Percentiles rank a stretch among this genome's conserved stretches.
Conservation (phyloP, 75 land plant species). For the Pinus taeda region DNA sequence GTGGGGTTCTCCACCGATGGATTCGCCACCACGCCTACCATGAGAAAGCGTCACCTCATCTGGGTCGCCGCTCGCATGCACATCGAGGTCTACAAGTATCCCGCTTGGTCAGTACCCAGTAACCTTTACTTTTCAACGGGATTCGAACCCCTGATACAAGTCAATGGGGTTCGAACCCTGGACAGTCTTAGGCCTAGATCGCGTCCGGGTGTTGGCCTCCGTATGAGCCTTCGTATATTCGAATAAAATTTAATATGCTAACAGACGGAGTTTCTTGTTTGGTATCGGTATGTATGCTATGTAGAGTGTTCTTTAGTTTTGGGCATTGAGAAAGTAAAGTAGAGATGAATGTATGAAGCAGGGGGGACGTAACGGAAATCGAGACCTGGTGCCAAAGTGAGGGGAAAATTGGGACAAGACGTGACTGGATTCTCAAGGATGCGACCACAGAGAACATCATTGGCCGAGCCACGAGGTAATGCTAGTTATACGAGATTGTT, state of each 20-base stretch:
- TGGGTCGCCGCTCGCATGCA: slow-evolving; percentile 99
- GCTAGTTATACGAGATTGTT: too few species aligned
- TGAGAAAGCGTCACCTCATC: slow-evolving; percentile 79
- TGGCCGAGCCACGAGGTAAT: slow-evolving; percentile 93
- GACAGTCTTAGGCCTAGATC: too few species aligned
- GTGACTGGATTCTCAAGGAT: slow-evolving; percentile 88
- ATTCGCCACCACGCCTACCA: slow-evolving; percentile 85
- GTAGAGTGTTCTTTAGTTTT: too few species aligned
- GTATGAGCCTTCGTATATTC: too few species aligned
- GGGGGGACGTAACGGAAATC: slow-evolving; percentile 88
- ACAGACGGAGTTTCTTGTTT: too few species aligned
- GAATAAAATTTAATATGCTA: too few species aligned
- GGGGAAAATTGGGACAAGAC: slow-evolving; percentile 79
- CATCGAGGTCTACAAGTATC: slow-evolving; percentile 89
- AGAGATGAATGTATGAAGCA: slow-evolving; percentile 12
- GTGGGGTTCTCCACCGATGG: slow-evolving; percentile 95
- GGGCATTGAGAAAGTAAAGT: too few species aligned
- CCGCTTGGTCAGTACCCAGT: slow-evolving; percentile 58
- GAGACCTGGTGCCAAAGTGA: slow-evolving; percentile 96
- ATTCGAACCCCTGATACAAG: neutral
- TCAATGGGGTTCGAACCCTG: too few species aligned
- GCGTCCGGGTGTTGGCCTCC: too few species aligned
- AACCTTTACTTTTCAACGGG: neutral
- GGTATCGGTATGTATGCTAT: too few species aligned
- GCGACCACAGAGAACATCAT: slow-evolving; percentile 56